A percentile compares a stretch with the other conserved stretches of the same genome.
These are phyloP conservation scores for Collybia sordida DNA, from an alignment of 768 basidiomycete species.

Conservation along the genomic window DNA sequence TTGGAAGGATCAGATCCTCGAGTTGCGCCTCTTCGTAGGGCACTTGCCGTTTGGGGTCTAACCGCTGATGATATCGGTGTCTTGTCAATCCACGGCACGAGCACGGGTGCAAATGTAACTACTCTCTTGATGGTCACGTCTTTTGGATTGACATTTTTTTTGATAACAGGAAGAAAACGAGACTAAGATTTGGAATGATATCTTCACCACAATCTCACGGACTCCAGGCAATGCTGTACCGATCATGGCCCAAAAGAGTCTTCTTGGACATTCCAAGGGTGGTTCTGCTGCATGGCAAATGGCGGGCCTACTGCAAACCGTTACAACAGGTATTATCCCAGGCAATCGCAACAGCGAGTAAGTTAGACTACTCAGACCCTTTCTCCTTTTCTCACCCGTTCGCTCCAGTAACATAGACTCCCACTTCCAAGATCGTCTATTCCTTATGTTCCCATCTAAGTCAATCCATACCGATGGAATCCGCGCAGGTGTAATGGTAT, in stretches of 20 bases:
- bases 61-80: slow-evolving; percentile 91
- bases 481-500: slow-evolving; percentile 81
- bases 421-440: slow-evolving; percentile 83
- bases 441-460: slow-evolving; percentile 97
- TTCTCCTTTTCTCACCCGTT: background rate
- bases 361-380: slow-evolving; percentile 29
- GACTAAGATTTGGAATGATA: slow-evolving; percentile 94
- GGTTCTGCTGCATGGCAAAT: slow-evolving; percentile 99
- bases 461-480: slow-evolving; percentile 94
- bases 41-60: slow-evolving; percentile 95
- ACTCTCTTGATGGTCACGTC: background rate
- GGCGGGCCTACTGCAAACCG: slow-evolving; percentile 85
- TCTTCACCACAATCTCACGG: slow-evolving; percentile 86
- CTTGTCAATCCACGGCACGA: slow-evolving; percentile 87
- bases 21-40: slow-evolving; percentile 90
- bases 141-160: slow-evolving; percentile 10
- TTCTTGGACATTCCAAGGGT: slow-evolving; percentile 97
- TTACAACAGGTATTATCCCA: slow-evolving; percentile 84
- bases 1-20: slow-evolving; percentile 83
- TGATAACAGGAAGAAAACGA: slow-evolving; percentile 87
- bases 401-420: slow-evolving; percentile 83
- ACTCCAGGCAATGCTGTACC: slow-evolving; percentile 97
- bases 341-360: slow-evolving; percentile 97
- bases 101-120: slow-evolving; percentile 77
- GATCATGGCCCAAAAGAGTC: slow-evolving; percentile 95